Evolutionary conservation across 2,329 filamentous ascomycete species (phyloP).

Genomic region (Eurotiales sp.): DNA sequence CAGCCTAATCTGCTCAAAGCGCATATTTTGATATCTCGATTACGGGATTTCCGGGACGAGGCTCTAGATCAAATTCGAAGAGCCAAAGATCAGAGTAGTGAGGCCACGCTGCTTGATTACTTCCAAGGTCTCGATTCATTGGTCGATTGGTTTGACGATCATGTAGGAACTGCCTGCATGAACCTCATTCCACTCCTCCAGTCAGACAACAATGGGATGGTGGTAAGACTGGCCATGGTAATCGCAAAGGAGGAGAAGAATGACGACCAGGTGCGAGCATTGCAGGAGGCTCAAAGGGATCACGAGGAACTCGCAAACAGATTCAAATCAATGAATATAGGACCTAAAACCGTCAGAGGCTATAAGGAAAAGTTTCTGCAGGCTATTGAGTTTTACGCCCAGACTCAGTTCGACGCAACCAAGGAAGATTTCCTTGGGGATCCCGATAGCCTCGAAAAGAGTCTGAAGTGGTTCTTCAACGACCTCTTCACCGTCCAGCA

Average conservation of each 20-base stretch:
- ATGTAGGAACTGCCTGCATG: conserved; percentile 81
- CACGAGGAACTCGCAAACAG: conserved; percentile 90
- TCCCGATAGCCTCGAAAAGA: conserved; percentile 77
- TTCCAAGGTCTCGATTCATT: conserved; percentile 82
- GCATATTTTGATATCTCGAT: conserved; percentile 86
- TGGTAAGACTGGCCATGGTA: conserved; percentile 86
- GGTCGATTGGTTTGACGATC: conserved; percentile 93
- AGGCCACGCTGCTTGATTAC: conserved; percentile 82
- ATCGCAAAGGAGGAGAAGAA: conserved; percentile 97
- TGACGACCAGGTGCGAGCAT: conserved; percentile 81
- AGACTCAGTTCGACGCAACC: conserved; percentile 68
- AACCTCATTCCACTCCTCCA: conserved; percentile 86
- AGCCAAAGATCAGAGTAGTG: conserved; percentile 67
- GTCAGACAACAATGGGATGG: conserved; percentile 79
- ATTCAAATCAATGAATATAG: conserved; percentile 93
- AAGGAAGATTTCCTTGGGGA: conserved; percentile 77
- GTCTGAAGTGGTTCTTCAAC: conserved; percentile 95
- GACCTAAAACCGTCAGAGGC: conserved; percentile 83
- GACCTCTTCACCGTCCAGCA: conserved; percentile 92
- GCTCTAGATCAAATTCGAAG: conserved; percentile 93
- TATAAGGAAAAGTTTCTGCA: conserved; percentile 96
- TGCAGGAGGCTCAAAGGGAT: conserved; percentile 92
- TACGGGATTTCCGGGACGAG: conserved; percentile 92
- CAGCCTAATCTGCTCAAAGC: conserved; percentile 88
- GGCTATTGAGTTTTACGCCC: conserved; percentile 69